Evolutionary conservation across 2,329 filamentous ascomycete species (phyloP), one percentile per base, ranked within the genome.

Genomic region (Rasamsonia emersonii): DNA sequence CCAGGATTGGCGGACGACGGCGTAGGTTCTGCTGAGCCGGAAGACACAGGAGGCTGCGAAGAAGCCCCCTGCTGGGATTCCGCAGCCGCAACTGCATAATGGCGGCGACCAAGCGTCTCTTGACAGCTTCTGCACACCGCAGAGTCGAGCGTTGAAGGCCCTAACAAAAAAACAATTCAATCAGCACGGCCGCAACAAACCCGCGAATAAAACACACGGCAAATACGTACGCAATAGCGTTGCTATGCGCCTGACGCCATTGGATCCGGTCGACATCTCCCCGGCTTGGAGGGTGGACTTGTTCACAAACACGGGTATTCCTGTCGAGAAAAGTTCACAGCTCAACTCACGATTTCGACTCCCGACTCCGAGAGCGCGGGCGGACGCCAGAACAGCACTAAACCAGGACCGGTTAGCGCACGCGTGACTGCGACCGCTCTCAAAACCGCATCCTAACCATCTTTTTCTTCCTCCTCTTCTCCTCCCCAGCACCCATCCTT

Each of bases 401-500:
- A 18, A 18, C 16, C 27, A 11, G 9, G 13, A 3, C 4, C 9
- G 15, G 27, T 29, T 29, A 29, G 27, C 16, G 8, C 14, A 9
- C 27, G 27, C 27, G 27, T 29, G 27, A 29, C 27, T 17, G 9
- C n/a, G 18, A n/a, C n/a, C n/a, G n/a, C n/a, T 50, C 51, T 54
- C 44, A 43, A 49, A 44, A 43, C 36, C 34, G 39, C 27, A 24
- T 43, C 46, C 44, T 37, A 37, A 33, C 32, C 33, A 36, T 37
- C 30, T 21, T 36, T 45, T 43, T 43, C 33, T 32, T 15, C 44
- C 45, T 51, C 43, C 42, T 47, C 47, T 48, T 56, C 62, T 53
- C 47, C 58, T 58, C 61, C 59, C 67, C 69, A 81, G 81, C 83
- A 82, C 75, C 67, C 62, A 73, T 75, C 86, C 88, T 94, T 95